Evolutionary conservation across 441 rosid genomes (phyloP), one percentile per base, ranked within the genome.

Genomic region (Bruguiera hainesii): DNA sequence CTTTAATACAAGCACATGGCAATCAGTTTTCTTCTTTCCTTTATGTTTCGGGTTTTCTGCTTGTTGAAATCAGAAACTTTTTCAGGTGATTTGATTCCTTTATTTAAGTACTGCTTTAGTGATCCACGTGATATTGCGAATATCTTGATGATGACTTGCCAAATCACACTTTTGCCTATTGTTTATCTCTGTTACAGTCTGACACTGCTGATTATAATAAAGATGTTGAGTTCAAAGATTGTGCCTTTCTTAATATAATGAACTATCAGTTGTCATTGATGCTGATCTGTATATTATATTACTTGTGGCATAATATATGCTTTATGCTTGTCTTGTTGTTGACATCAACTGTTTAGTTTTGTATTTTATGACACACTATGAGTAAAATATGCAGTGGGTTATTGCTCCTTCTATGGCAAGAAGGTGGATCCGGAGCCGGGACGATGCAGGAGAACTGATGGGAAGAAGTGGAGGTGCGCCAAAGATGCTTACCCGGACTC

Each of bases 401-500:
- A 76, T 67, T 84, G 82, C 79, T 78, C 88, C 50, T 78, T 78
- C 64, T 84, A 81, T 67, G 86, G 89, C 49, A 85, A 85, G 74
- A 83, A 83, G 80, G 78, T 81, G 72, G 89, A 85, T 71, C 89
- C 87, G 0, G 86, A 85, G 79, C 89, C 87, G 11, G 87, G 89
- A 21, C 60, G 85, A 60, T 85, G 89, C 79, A 73, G 89, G 84
- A 81, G 89, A 71, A 85, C 87, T 0, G 89, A 85, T 70, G 87
- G 89, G 64, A 85, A 85, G 81, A 85, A 85, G 70, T 85, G 89
- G 89, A 83, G 87, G 71, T 85, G 89, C 82, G 76, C 89, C 64
- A 85, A 85, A 78, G 89, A 85, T n/a, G 89, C 89, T 6, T 79
- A 85, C 76, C 84, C 83, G 19, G 91, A 87, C 68, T 89, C 90